Evolutionary conservation across 1,139 yeast genomes (phyloP).

Genomic region (Pichia inconspicua): DNA sequence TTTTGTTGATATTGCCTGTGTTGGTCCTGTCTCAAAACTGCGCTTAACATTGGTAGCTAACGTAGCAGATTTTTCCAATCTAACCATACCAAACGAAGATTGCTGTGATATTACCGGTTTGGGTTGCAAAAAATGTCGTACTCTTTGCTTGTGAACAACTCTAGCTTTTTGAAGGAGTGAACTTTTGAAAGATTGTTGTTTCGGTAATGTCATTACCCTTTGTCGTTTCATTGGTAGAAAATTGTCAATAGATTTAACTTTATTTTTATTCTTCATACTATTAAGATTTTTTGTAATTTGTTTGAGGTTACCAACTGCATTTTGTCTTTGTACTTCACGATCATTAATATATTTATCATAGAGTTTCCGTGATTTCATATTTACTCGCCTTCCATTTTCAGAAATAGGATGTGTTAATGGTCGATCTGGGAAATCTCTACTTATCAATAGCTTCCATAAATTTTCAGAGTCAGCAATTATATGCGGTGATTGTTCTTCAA

Average conservation of each 20-base stretch:
- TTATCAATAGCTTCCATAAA: constrained; percentile 27
- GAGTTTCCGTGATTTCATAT: constrained; percentile 19
- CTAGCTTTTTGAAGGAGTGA: constrained; percentile 26
- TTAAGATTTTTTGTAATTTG: constrained; percentile 21
- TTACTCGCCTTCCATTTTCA: constrained; percentile 15
- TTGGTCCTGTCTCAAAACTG: background rate
- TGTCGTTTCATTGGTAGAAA: constrained; percentile 18
- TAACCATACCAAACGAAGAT: background rate
- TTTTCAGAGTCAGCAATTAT: constrained; percentile 22
- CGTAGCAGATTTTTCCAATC: background rate
- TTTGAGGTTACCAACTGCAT: constrained; percentile 24
- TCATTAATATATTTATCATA: constrained; percentile 23
- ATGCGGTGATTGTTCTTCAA: constrained; percentile 28
- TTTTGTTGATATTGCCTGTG: constrained; percentile 1
- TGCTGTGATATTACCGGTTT: background rate
- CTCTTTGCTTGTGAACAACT: constrained; percentile 22
- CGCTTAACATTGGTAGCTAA: background rate
- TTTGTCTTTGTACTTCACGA: constrained; percentile 20
- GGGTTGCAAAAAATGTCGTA: constrained; percentile 19
- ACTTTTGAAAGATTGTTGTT: constrained; percentile 19
- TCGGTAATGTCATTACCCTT: background rate
- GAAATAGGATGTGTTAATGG: constrained; percentile 15
- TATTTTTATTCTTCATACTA: constrained; percentile 20
- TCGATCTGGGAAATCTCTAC: constrained; percentile 27
- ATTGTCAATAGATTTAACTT: constrained; percentile 24